phyloP scores from a whole-genome alignment of 768 basidiomycete genomes.

The Suillus hirtellus region DNA sequence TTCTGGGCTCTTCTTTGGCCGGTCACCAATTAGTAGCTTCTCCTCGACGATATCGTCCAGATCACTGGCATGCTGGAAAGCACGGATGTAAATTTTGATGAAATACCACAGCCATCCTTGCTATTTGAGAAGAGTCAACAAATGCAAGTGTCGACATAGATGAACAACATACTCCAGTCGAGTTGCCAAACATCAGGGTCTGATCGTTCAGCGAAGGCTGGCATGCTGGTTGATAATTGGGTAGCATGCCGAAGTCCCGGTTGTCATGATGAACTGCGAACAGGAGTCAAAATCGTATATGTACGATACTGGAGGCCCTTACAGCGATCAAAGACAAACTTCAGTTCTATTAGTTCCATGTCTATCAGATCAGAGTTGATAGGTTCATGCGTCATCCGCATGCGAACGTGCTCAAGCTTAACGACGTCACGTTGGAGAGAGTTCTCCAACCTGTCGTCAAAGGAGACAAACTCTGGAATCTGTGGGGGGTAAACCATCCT shows the following conservation, averaged over 20 bases:
- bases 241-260: slow-evolving; percentile 78
- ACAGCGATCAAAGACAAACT: slow-evolving; percentile 80
- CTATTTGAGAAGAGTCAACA: slow-evolving; percentile 36
- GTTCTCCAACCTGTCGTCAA: slow-evolving; percentile 79
- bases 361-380: slow-evolving; percentile 72
- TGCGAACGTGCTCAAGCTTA: slow-evolving; percentile 82
- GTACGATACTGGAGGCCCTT: slow-evolving; percentile 24
- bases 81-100: slow-evolving; percentile 75
- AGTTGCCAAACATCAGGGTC: slow-evolving; percentile 63
- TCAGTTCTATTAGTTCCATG: slow-evolving; percentile 81
- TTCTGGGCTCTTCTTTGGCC: slow-evolving; percentile 63
- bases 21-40: slow-evolving; percentile 77
- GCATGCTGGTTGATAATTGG: slow-evolving; percentile 70
- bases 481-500: slow-evolving; percentile 28
- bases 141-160: neutral
- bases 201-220: slow-evolving; percentile 60
- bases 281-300: slow-evolving; percentile 4
- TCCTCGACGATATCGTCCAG: slow-evolving; percentile 80
- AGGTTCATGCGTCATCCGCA: slow-evolving; percentile 76
- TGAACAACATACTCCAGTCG: slow-evolving; percentile 55
- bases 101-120: slow-evolving; percentile 71
- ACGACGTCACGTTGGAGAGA: slow-evolving; percentile 83
- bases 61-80: slow-evolving; percentile 77
- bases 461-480: slow-evolving; percentile 83
- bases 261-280: slow-evolving; percentile 78